Conservation (phyloP, 306 rosid species). For the Sophora flavescens region DNA sequence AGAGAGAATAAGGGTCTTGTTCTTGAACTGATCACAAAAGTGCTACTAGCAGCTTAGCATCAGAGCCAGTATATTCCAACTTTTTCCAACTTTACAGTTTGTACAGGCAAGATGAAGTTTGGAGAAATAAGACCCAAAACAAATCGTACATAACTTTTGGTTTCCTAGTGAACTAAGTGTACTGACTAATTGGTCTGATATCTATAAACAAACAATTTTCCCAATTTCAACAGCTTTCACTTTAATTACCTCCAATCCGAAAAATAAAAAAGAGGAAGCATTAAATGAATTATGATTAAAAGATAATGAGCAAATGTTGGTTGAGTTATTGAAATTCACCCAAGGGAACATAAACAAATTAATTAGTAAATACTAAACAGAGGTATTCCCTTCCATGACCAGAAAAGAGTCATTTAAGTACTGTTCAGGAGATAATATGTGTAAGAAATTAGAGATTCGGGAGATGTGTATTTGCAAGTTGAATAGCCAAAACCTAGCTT, state of each 20-base stretch:
- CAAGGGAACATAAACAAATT: not conserved
- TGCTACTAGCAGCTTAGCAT: not conserved
- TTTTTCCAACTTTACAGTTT: slow-evolving; percentile 6
- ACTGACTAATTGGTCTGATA: not conserved
- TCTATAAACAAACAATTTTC: not conserved
- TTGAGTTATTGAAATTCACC: not conserved
- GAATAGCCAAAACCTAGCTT: not conserved
- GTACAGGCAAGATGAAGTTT: slow-evolving; percentile 6
- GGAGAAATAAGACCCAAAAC: not conserved
- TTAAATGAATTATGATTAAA: not conserved
- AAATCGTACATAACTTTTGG: not conserved
- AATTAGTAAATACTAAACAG: not conserved
- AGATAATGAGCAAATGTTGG: not conserved
- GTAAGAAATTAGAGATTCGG: not conserved
- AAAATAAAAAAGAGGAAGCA: not conserved
- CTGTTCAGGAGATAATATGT: not conserved
- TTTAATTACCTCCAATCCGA: not conserved
- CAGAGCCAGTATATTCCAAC: not conserved
- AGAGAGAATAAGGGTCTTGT: slow-evolving; percentile 3
- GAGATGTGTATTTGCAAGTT: not conserved
- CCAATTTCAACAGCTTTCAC: not conserved
- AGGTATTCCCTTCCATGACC: slow-evolving; percentile 5
- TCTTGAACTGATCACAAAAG: not conserved
- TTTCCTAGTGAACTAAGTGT: not conserved
- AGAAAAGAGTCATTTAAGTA: not conserved